These are phyloP conservation scores for Cutaneotrichosporon spelunceum DNA, from an alignment of 1,284 basidiomycete genomes.

Conservation along the genomic window DNA sequence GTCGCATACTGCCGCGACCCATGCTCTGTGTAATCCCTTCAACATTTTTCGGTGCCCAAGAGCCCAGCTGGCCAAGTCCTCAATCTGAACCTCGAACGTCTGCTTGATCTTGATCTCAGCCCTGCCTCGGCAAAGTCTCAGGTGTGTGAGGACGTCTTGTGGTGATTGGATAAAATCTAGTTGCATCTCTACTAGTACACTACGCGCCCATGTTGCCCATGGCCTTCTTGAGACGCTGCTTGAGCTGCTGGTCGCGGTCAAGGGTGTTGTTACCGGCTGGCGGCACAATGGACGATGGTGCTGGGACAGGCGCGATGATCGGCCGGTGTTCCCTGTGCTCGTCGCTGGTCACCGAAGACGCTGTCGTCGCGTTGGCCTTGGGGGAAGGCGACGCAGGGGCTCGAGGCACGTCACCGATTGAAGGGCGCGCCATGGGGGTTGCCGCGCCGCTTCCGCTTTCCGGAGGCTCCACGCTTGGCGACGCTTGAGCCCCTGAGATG, in stretches of 20 bases:
- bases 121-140: no score
- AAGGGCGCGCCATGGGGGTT: constrained; percentile 5
- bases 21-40: no score
- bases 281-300: constrained; percentile 3
- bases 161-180: background rate
- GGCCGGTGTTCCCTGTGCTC: constrained; percentile 11
- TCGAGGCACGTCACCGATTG: background rate
- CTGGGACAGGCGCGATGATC: constrained; percentile 8
- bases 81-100: no score
- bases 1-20: no score
- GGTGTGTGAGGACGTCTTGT: no score
- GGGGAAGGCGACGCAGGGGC: background rate
- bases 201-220: constrained; percentile 49
- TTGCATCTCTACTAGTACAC: constrained; percentile 7
- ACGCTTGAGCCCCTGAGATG: constrained; percentile 26
- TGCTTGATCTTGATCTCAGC: no score
- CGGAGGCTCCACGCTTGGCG: constrained; percentile 26
- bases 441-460: constrained; percentile 9
- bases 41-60: no score
- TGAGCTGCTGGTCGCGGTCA: constrained; percentile 43
- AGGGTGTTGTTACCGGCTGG: background rate
- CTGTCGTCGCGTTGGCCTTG: constrained; percentile 1
- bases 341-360: background rate
- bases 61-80: no score
- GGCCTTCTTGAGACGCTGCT: constrained; percentile 49